Conservation (phyloP, 2,329 filamentous ascomycete species). For the Raffaelea arxii region DNA sequence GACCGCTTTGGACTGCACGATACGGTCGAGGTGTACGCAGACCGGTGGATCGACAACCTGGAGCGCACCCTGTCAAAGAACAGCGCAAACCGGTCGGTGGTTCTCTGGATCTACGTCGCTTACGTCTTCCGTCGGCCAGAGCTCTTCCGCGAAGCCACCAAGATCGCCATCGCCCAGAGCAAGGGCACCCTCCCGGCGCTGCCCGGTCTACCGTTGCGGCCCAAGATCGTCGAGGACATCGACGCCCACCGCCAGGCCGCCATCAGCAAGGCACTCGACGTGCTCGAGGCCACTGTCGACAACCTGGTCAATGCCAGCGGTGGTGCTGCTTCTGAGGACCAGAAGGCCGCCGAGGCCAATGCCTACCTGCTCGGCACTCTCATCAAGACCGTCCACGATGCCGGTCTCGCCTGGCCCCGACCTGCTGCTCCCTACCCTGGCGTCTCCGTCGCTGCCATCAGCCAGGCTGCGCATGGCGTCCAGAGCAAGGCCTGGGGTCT, state of each 20-base stretch:
- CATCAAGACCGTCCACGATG: slow-evolving; percentile 18
- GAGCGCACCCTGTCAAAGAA: slow-evolving; percentile 9
- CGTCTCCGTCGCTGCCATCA: slow-evolving; percentile 16
- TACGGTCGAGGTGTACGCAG: slow-evolving; percentile 29
- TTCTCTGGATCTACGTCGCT: slow-evolving; percentile 21
- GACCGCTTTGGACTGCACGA: slow-evolving; percentile 32
- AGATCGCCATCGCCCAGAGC: slow-evolving; percentile 15
- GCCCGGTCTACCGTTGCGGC: slow-evolving; percentile 18
- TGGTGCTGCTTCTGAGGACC: not conserved
- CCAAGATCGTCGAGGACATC: slow-evolving; percentile 19
- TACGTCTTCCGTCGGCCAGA: slow-evolving; percentile 19
- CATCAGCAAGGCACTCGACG: slow-evolving; percentile 13
- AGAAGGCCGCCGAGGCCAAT: slow-evolving; percentile 13
- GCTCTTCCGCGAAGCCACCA: slow-evolving; percentile 18
- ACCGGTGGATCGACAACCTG: slow-evolving; percentile 27
- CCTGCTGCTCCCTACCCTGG: slow-evolving; percentile 16
- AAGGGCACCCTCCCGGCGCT: slow-evolving; percentile 15
- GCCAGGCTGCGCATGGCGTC: slow-evolving; percentile 14
- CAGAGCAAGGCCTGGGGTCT: slow-evolving; percentile 14
- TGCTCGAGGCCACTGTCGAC: slow-evolving; percentile 16
- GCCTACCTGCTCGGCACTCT: slow-evolving; percentile 20
- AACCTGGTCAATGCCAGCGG: slow-evolving; percentile 8
- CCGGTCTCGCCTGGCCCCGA: slow-evolving; percentile 17
- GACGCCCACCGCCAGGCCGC: slow-evolving; percentile 18
- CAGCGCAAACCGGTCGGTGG: slow-evolving; percentile 14